Evolutionary conservation across 257 asterid species (phyloP), one percentile per base, ranked within the genome.

Genomic region (Leptodermis oblonga): DNA sequence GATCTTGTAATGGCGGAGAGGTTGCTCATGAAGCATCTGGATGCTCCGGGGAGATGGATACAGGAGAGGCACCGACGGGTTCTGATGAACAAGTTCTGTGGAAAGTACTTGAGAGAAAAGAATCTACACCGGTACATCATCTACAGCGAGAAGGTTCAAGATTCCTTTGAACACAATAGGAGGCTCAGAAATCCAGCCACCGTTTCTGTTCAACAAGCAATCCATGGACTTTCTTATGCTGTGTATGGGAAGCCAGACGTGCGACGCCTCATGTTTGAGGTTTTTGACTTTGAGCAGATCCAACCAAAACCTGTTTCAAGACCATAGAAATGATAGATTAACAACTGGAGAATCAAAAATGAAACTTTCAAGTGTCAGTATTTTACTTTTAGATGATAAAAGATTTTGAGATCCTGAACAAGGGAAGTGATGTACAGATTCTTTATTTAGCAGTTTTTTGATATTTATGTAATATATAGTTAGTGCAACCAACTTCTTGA

Each of bases 1-100:
- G 99, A 94, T 77, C 89, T 94, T 66, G 97, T 89, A 72, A 79
- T 94, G 96, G 98, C 99, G 0, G 98, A 94, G 86, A 87, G 97
- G 78, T 70, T 91, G 79, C 95, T 94, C 1, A 86, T 94, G 97
- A 94, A 94, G 85, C 99, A 94, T 76, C 79, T 94, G 22, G 97
- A 94, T 72, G 99, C 97, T 62, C 99, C 99, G 0, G 98, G 99
- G 26, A 86, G 81, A 78, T 91, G 99, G 99, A 30, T 94, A 66
- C 92, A 87, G 59, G 97, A 89, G 76, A 87, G 73, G 74, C 99
- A 94, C 83, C 81, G 97, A 0, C 76, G 88, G 26, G 67, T 92
- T 10, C 82, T 94, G 43, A 94, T 94, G 99, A 94, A 94, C 88
- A 94, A 94, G 81, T 91, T 89, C 76, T 94, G 99, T 1, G 99